These are phyloP conservation scores for Curvularia eragrostidis DNA, from an alignment of 2,329 filamentous ascomycete species.

Conservation along the genomic window DNA sequence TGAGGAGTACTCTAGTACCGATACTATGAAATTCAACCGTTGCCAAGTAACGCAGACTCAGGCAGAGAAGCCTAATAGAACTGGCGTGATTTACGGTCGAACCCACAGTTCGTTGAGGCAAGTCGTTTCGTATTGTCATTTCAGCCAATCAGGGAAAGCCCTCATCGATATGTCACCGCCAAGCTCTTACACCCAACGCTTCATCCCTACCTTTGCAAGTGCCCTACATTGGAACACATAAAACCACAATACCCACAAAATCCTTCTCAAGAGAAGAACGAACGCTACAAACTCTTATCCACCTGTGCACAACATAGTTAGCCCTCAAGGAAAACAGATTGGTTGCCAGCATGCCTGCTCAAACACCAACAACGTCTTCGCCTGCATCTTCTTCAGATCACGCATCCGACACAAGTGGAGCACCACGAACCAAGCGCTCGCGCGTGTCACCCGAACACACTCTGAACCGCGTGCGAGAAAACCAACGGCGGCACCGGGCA, in stretches of 20 bases:
- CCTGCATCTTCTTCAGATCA: constrained; percentile 19
- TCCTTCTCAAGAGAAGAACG: not conserved
- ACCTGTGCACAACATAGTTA: not conserved
- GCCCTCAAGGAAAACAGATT: not conserved
- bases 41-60: not conserved
- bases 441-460: constrained; percentile 46
- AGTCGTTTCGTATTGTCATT: not conserved
- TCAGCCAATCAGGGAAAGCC: constrained; percentile 45
- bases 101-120: not conserved
- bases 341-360: constrained; percentile 10
- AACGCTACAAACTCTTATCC: not conserved
- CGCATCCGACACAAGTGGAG: constrained; percentile 15
- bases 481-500: constrained; percentile 60
- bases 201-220: constrained; percentile 12
- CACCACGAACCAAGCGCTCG: constrained; percentile 23
- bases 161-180: constrained; percentile 42
- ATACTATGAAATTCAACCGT: not conserved
- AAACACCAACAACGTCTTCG: constrained; percentile 9
- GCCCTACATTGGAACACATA: not conserved
- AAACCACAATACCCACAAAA: not conserved
- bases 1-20: not conserved
- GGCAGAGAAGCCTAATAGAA: not conserved
- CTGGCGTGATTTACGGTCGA: not conserved
- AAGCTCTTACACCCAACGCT: constrained; percentile 29
- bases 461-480: constrained; percentile 56